A percentile compares a stretch with the other conserved stretches of the same genome.
These are phyloP conservation scores for Physcomitrium patens DNA, from an alignment of 225 moss, liverwort and hornwort species.

Conservation along the genomic window DNA sequence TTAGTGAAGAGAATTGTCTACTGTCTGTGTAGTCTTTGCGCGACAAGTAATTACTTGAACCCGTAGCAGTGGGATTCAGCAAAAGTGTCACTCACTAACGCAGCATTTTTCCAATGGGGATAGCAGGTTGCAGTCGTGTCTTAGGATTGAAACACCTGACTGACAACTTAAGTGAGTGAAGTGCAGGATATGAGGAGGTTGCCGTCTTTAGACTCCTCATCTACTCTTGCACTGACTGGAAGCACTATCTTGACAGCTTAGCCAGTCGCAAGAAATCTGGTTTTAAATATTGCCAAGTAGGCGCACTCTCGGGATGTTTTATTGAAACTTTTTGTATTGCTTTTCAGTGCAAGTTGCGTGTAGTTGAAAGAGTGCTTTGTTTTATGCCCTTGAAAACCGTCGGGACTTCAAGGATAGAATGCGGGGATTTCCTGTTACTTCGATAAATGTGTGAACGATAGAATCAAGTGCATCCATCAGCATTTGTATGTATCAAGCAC, in stretches of 20 bases:
- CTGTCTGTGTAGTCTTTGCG: background rate
- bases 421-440: constrained; percentile 5
- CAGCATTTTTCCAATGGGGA: constrained; percentile 2
- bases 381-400: background rate
- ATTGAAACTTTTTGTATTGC: background rate
- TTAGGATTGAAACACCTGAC: constrained; percentile 15
- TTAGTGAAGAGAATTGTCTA: constrained; percentile 6
- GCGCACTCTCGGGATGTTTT: background rate
- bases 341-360: constrained; percentile 5
- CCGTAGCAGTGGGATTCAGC: constrained; percentile 14
- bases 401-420: constrained; percentile 1
- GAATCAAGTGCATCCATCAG: background rate
- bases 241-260: constrained; percentile 19
- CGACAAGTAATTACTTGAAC: constrained; percentile 18
- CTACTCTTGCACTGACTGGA: constrained; percentile 26
- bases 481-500: background rate
- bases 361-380: constrained; percentile 16
- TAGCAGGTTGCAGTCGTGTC: constrained; percentile 22
- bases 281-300: too few relatives aligned
- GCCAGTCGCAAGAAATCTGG: background rate
- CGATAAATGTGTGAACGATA: background rate
- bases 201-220: constrained; percentile 10
- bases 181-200: constrained; percentile 18
- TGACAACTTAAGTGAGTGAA: constrained; percentile 15
- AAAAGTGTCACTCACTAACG: background rate